A percentile compares a stretch with the other conserved stretches of the same genome.
phyloP scores from a whole-genome alignment of 2,329 filamentous ascomycete species.

The Fusarium temperatum region DNA sequence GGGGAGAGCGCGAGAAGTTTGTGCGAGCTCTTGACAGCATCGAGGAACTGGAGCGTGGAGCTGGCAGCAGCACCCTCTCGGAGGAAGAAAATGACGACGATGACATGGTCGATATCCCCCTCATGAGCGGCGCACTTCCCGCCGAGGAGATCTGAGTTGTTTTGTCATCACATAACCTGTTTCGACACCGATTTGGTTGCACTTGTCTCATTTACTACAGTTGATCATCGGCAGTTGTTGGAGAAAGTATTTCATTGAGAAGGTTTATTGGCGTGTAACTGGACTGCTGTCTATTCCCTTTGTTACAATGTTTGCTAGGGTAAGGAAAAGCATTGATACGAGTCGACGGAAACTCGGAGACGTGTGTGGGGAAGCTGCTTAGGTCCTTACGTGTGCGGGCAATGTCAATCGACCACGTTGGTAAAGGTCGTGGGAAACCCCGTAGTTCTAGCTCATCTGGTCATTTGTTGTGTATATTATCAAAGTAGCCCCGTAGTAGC shows the following conservation, averaged over 20 bases:
- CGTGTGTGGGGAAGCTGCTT: not conserved
- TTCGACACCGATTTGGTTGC: not conserved
- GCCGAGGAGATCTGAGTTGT: conserved; percentile 30
- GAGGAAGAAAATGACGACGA: conserved; percentile 30
- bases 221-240: not conserved
- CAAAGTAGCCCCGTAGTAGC: not conserved
- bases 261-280: not conserved
- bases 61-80: conserved; percentile 27
- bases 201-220: not conserved
- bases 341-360: not conserved
- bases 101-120: conserved; percentile 7
- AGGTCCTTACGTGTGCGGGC: not conserved
- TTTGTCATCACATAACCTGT: not conserved
- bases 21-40: conserved; percentile 58
- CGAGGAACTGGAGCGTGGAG: conserved; percentile 52
- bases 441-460: not conserved
- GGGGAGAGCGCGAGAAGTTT: conserved; percentile 57
- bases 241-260: not conserved
- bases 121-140: conserved; percentile 38
- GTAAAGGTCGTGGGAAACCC: not conserved
- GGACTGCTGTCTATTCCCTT: not conserved
- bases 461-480: not conserved
- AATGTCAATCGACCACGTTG: not conserved
- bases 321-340: conserved; percentile 10
- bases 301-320: not conserved